Evolutionary conservation across 371 early-diverging fungal genomes (phyloP), one percentile per base, ranked within the genome.

Genomic region (Conidiobolus incongruus): DNA sequence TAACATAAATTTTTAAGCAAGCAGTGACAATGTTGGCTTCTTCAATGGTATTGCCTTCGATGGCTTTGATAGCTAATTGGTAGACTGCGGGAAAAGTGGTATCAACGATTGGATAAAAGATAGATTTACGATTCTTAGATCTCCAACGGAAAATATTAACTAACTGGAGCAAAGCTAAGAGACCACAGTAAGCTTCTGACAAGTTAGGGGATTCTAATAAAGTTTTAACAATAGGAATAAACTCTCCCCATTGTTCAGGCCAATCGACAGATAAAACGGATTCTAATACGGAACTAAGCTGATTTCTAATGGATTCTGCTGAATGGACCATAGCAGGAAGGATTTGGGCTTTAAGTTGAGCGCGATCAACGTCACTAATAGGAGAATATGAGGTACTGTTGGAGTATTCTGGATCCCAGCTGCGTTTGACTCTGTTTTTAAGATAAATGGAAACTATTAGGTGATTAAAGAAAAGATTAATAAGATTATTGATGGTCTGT

Each of bases 361-460:
- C 57, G 30, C 72, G 72, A 55, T 91, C 94, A 35, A 65, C 60
- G 17, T 72, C 75, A 22, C 53, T 57, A 45, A 87, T 72, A 20
- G 65, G 54, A 19, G 58, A 56, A 22, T 52, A 53, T 5, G 48
- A 51, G 22, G 50, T 42, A 13, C 57, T 47, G n/a, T 35, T 40
- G 12, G 40, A 38, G 38, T 65, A 54, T 19, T 54, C 40, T 24
- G 66, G 58, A 45, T 64, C 66, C 90, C 90, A 93, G 22, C 68
- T 66, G 40, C 66, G 71, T 35, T 60, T 55, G 44, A 89, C 56
- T 16, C 80, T 66, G 55, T 91, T 90, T 61, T 93, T 93, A 61
- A 91, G 85, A 66, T 82, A 89, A 51, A 93, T 81, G n/a, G 89
- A 75, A 52, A 80, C 90, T 74, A 65, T 43, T 49, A 57, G 53